Conservation (phyloP, 208 protist species). For the Trypanosomatidae sp. region DNA sequence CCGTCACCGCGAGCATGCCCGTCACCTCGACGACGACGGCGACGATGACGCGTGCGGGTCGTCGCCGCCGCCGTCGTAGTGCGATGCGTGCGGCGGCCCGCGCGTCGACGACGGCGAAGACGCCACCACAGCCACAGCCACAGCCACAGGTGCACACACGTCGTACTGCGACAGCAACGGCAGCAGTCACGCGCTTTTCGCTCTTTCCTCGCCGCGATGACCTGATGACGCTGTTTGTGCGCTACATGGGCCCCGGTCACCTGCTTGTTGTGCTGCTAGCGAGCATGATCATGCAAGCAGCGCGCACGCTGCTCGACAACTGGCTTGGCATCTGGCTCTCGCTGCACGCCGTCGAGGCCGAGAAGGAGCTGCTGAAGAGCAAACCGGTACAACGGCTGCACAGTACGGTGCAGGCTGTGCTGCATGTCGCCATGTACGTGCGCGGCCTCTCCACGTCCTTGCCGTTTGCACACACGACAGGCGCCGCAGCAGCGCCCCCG, state of each 20-base stretch:
- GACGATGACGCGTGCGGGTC: too few relatives aligned
- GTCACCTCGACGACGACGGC: too few relatives aligned
- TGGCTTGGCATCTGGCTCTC: conserved; percentile 69
- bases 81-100: neutral
- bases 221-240: conserved; percentile 22
- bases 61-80: too few relatives aligned
- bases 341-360: conserved; percentile 7
- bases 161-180: neutral
- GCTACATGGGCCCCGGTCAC: conserved; percentile 18
- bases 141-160: neutral
- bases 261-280: conserved; percentile 16
- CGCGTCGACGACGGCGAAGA: neutral
- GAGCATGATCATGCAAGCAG: conserved; percentile 26
- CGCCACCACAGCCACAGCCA: neutral
- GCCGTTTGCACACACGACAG: too few relatives aligned
- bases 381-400: too few relatives aligned
- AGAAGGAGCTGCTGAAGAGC: too few relatives aligned
- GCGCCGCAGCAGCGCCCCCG: conserved; percentile 3
- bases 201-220: conserved; percentile 19
- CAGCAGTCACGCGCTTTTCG: conserved; percentile 5
- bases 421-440: too few relatives aligned
- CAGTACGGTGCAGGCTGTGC: too few relatives aligned
- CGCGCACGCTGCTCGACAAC: conserved; percentile 53
- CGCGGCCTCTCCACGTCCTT: too few relatives aligned
- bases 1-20: too few relatives aligned